A percentile compares a stretch with the other conserved stretches of the same genome.
phyloP scores from a whole-genome alignment of 352 stramenopile species.

The Stephanocyclus meneghinianus region DNA sequence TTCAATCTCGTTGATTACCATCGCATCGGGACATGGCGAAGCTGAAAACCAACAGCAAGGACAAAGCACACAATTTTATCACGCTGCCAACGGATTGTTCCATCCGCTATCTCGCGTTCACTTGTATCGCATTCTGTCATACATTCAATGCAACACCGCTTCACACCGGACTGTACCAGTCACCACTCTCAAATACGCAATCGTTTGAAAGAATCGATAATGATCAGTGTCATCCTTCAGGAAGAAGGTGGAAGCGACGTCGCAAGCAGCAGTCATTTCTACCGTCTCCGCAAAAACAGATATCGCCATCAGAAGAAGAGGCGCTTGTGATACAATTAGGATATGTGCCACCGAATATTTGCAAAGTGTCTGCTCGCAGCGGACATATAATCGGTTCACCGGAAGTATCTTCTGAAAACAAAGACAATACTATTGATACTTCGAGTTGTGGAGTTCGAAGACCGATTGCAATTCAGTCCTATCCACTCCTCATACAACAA shows the following conservation, averaged over 20 bases:
- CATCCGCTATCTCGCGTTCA: not conserved
- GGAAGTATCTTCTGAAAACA: not conserved
- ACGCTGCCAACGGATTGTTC: too few species aligned
- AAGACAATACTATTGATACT: constrained; percentile 21
- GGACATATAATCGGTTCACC: not conserved
- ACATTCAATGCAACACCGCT: not conserved
- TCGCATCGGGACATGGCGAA: too few species aligned
- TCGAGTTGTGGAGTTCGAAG: constrained; percentile 26
- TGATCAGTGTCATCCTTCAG: constrained; percentile 27
- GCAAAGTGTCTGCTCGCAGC: constrained; percentile 48
- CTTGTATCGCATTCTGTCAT: not conserved
- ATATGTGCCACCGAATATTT: constrained; percentile 70
- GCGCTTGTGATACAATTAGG: constrained; percentile 64
- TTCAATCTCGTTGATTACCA: too few species aligned
- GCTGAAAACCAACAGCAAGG: too few species aligned
- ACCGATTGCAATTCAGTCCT: constrained; percentile 72
- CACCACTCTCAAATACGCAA: not conserved
- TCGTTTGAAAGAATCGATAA: not conserved
- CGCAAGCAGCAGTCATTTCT: constrained; percentile 37
- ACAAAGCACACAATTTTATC: too few species aligned
- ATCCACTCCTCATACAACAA: constrained; percentile 55
- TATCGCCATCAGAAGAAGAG: constrained; percentile 31
- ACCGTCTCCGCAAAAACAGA: constrained; percentile 23
- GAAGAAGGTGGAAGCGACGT: constrained; percentile 45
- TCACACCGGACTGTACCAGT: not conserved